Evolutionary conservation across 495 filamentous ascomycete genomes (phyloP).

Genomic region (Thermothielavioides terrestris): DNA sequence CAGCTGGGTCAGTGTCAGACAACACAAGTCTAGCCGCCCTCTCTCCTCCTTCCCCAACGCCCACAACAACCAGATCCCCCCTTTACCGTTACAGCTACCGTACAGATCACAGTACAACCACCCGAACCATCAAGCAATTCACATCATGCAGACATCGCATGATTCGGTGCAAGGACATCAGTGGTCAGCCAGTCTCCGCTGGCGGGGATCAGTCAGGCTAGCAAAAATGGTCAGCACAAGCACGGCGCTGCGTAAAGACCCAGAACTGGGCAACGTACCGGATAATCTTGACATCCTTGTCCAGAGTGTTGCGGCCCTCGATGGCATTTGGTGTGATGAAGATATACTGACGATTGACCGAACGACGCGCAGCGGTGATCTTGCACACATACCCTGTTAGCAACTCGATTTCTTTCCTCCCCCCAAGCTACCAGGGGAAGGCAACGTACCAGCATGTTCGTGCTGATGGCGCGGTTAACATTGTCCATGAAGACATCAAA

Average conservation of each 20-base stretch:
- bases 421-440: background rate
- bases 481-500: slow-evolving; percentile 99
- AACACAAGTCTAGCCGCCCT: background rate
- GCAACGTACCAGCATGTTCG: slow-evolving; percentile 78
- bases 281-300: slow-evolving; percentile 74
- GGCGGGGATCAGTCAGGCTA: slow-evolving; percentile 54
- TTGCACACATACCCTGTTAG: slow-evolving; percentile 21
- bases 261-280: slow-evolving; percentile 46
- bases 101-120: background rate
- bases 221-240: slow-evolving; percentile 11
- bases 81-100: background rate
- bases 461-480: slow-evolving; percentile 87
- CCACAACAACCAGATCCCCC: background rate
- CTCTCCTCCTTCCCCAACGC: background rate
- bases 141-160: background rate
- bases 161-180: too few species aligned
- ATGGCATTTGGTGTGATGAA: slow-evolving; percentile 93
- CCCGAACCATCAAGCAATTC: background rate
- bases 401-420: background rate
- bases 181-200: slow-evolving; percentile 35
- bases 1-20: background rate
- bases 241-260: background rate
- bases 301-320: slow-evolving; percentile 55
- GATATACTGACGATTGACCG: slow-evolving; percentile 87
- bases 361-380: slow-evolving; percentile 75